A percentile compares a stretch with the other conserved stretches of the same genome.
Evolutionary conservation across 176 grass and related monocot species (phyloP).

Genomic region (Juncus inflexus): DNA sequence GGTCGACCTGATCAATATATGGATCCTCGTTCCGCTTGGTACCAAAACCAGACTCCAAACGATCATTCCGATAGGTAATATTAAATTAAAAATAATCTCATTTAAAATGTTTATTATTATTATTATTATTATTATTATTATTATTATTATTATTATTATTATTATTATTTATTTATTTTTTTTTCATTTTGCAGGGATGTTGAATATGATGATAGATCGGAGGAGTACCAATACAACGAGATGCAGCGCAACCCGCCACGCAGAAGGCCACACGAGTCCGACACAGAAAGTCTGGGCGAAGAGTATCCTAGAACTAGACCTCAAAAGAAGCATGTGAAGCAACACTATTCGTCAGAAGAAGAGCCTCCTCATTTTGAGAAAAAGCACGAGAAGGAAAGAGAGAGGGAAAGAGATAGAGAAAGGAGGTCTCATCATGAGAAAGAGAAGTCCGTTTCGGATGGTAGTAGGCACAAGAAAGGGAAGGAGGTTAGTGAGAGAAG

Average conservation of each 20-base stretch:
- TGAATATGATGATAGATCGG: slow-evolving; percentile 19
- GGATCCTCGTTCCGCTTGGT: slow-evolving; percentile 22
- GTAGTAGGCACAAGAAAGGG: slow-evolving; percentile 18
- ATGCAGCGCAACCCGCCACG: slow-evolving; percentile 19
- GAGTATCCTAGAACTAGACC: too few relatives aligned
- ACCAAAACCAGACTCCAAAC: slow-evolving; percentile 1
- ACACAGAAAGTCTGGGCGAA: slow-evolving; percentile 25
- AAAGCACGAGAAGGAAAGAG: slow-evolving; percentile 4
- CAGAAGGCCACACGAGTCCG: slow-evolving; percentile 14
- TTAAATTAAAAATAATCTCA: not conserved
- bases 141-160: too few relatives aligned
- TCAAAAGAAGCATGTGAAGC: slow-evolving; percentile 2
- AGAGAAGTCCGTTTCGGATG: slow-evolving; percentile 28
- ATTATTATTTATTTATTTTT: too few relatives aligned
- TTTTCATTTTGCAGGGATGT: slow-evolving; percentile 2
- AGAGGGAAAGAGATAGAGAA: slow-evolving; percentile 22
- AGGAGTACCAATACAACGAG: slow-evolving; percentile 19
- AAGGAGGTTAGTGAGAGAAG: slow-evolving; percentile 4
- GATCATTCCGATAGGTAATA: slow-evolving; percentile 24
- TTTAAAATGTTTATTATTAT: too few relatives aligned
- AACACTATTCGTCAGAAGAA: slow-evolving; percentile 29
- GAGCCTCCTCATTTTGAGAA: not conserved
- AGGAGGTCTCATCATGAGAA: slow-evolving; percentile 21
- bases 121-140: too few relatives aligned
- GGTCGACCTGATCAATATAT: slow-evolving; percentile 22